Base-by-base conservation (phyloP, 164 flowering plant species). In the Berberis vulgaris region DNA sequence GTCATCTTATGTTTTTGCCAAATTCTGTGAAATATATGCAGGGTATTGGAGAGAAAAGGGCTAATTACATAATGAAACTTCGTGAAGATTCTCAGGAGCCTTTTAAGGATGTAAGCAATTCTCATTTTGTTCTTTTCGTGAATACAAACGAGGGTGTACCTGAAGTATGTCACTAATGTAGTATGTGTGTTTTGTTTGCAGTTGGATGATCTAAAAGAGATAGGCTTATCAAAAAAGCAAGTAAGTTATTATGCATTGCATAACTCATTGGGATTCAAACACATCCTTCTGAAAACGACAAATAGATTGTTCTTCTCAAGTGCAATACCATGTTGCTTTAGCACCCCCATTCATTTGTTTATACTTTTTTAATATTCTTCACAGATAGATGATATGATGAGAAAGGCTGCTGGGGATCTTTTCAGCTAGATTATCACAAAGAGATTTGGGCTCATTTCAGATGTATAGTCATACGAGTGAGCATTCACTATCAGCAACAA, bases 181-280 rank as follows among this genome's bases (percentile, higher is more conserved):
- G 6, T 60, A 45, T 60, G 47, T 7, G 3, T 52, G 13, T 11
- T 3, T 3, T 52, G 38, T 11, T 60, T 43, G 7, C 50, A 60
- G 62, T 60, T 60, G 52, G 62, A 60, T 60, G 62, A 60, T 60
- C 62, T 60, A 13, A 60, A 60, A 45, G 41, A 45, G 4, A 60
- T 60, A 43, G 62, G 62, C 49, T 41, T 60, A 26, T 60, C 62
- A 4, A 13, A 6, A 5, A 60, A 60, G 5, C 62, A 60, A 11
- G 62, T 60, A 45, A 60, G 38, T 42, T 45, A 13, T 60, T 43
- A 2, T 59, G 9, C 59, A 26, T 26, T 26, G 9, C 13, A 2
- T 39, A 3, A 12, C 59, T 39, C 8, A 26, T 39, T 43, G 6
- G 43, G 45, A 59, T 59, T 2, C 4, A 40, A 12, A 7, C 9